Base-by-base conservation (phyloP, 768 basidiomycete genomes). In the Lyophyllum shimeji region DNA sequence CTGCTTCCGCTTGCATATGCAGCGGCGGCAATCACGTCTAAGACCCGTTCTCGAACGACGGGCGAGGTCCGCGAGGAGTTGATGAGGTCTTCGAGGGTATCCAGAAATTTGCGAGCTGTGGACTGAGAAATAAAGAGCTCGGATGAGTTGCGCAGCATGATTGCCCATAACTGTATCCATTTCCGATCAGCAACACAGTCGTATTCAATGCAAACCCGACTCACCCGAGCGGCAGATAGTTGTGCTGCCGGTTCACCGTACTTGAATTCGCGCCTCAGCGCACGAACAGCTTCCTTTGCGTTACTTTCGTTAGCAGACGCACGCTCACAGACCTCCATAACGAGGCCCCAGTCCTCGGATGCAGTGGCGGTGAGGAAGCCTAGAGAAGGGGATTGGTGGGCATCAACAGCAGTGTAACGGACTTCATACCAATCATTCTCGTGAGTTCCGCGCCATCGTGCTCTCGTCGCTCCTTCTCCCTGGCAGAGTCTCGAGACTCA, bases 261-360 rank as follows among this genome's bases (percentile, higher is more conserved):
- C 85, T 94, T 94, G 80, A 97, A 92, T 68, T 93, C 93, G 42
- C 86, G 82, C 47, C 93, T 75, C 43, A 95, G 75, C 1, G 93
- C 90, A 51, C 85, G 84, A 6, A 88, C 84, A 0, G 93, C 92
- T 65, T 95, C 94, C 67, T 89, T 94, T 9, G 91, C 90, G 51
- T 85, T 85, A 8, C 71, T 66, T 53, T 94, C 90, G 62, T 65
- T 88, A 1, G 81, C 70, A 0, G 89, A 90, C 3, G 90, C 89
- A 31, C 90, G 78, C 52, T 96, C 93, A 63, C 90, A 94, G 15
- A 95, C 89, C 52, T 93, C 91, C 48, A 93, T 76, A 0, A 95
- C 88, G 27, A 93, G 79, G 0, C 80, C 70, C 87, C 90, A 92
- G 65, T 93, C 89, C 66, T 93, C 90, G 2, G 90, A 87, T 0